Percentiles rank a stretch among this genome's conserved stretches.
Evolutionary conservation across 192 early-diverging fungal genomes (phyloP).

Genomic region (Umbelopsis isabellina): DNA sequence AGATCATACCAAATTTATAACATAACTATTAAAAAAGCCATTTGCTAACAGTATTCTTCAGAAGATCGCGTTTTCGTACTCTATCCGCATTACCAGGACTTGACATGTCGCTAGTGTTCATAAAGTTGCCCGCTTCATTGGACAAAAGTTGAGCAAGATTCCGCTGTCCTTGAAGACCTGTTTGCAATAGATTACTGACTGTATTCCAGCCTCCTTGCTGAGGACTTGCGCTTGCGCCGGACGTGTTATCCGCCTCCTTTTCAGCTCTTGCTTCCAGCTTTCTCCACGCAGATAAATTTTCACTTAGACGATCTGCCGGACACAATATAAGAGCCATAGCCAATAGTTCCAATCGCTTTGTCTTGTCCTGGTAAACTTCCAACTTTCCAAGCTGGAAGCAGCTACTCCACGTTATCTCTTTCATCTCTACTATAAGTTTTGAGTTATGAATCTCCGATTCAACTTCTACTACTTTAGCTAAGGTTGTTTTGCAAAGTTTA

Average conservation of each 20-base stretch:
- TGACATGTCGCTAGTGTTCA: neutral
- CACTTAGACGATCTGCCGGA: constrained; percentile 46
- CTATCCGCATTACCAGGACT: constrained; percentile 20
- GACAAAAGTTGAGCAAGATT: constrained; percentile 29
- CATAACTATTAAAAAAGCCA: constrained; percentile 37
- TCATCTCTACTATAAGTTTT: constrained; percentile 23
- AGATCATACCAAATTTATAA: neutral
- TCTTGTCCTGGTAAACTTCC: constrained; percentile 45
- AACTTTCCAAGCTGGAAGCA: constrained; percentile 48
- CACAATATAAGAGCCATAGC: constrained; percentile 60
- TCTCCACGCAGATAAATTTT: constrained; percentile 49
- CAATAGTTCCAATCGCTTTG: constrained; percentile 50
- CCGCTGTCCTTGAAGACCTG: constrained; percentile 27
- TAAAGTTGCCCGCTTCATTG: constrained; percentile 9
- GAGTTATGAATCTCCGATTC: neutral
- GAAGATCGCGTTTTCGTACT: constrained; percentile 43
- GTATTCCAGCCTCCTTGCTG: neutral
- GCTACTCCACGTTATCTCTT: constrained; percentile 43
- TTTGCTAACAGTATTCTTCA: constrained; percentile 43
- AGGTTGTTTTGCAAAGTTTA: constrained; percentile 59
- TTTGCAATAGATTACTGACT: constrained; percentile 29
- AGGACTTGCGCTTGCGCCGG: neutral
- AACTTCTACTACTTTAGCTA: constrained; percentile 44
- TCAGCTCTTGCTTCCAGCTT: constrained; percentile 34
- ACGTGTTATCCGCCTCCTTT: constrained; percentile 13